Conservation (phyloP, 2,329 filamentous ascomycete species). For the Westerdykella aurantiaca region DNA sequence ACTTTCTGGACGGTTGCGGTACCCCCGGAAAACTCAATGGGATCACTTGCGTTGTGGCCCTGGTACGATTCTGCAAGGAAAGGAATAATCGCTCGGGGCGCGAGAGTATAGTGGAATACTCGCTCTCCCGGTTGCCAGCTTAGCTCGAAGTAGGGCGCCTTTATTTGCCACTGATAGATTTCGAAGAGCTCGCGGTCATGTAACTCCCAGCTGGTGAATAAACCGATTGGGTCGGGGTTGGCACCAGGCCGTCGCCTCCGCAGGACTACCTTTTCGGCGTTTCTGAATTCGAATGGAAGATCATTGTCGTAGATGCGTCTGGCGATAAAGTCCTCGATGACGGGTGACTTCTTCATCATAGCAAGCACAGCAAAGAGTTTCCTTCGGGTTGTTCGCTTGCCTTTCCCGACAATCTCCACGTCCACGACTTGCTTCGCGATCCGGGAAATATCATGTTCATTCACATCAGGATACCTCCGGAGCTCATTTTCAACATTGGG, state of each 20-base stretch:
- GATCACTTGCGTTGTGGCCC: not conserved
- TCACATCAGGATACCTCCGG: not conserved
- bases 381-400: not conserved
- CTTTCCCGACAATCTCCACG: not conserved
- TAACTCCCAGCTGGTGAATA: slow-evolving; percentile 1
- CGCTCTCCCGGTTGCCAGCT: not conserved
- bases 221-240: not conserved
- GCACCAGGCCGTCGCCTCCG: not conserved
- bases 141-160: slow-evolving; percentile 1
- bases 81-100: not conserved
- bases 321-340: slow-evolving; percentile 1
- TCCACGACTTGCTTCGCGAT: not conserved
- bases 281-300: slow-evolving; percentile 2
- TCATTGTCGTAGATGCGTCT: slow-evolving; percentile 1
- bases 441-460: not conserved
- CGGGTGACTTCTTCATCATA: not conserved
- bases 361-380: slow-evolving; percentile 4
- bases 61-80: not conserved
- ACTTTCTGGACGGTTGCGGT: slow-evolving; percentile 2
- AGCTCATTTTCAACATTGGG: not conserved
- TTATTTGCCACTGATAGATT: slow-evolving; percentile 1
- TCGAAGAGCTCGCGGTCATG: slow-evolving; percentile 1
- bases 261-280: not conserved
- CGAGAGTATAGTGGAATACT: not conserved
- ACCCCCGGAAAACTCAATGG: not conserved